Evolutionary conservation across 2,329 filamentous ascomycete species (phyloP), one percentile per base, ranked within the genome.

Genomic region (Microdochium trichocladiopsis): DNA sequence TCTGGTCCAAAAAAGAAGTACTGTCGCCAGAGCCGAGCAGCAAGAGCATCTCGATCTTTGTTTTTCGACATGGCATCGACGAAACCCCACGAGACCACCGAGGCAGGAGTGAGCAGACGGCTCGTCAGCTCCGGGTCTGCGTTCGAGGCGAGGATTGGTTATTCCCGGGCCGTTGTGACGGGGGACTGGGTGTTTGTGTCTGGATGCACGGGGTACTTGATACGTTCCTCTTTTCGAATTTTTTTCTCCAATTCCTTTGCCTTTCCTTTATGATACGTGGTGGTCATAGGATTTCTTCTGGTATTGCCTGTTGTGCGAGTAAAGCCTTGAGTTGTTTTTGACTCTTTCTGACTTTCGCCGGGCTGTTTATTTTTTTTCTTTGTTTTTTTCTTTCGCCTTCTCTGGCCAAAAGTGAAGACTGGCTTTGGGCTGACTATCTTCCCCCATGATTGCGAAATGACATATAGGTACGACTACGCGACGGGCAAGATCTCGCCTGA

Each of bases 141-240:
- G 41, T 81, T 80, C 55, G 78, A 81, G 62, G 66, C 66, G 24
- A 67, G 75, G 55, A 80, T 80, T 51, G 77, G 74, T 49, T 81
- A 81, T 62, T 80, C 77, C 25, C 71, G 78, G 49, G 78, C 77
- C 33, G 76, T 81, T 2, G 69, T 78, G 18, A 65, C 69, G 1
- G 77, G 74, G 11, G 74, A 76, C 50, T 76, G 73, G 69, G 64
- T 80, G 11, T 73, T 79, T 52, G 75, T 81, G 3, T 79, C 78
- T 2, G 78, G 78, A 0, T 80, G 76, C 36, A 81, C 78, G 2
- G 78, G 78, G 76, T 77, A n/a, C n/a, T n/a, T n/a, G n/a, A n/a
- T n/a, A n/a, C n/a, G n/a, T n/a, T n/a, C n/a, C n/a, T n/a, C n/a
- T n/a, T n/a, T n/a, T n/a, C n/a, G 58, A 51, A 57, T 52, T 1